Conservation (phyloP, 2,329 filamentous ascomycete species). For the Fusarium kyushuense region DNA sequence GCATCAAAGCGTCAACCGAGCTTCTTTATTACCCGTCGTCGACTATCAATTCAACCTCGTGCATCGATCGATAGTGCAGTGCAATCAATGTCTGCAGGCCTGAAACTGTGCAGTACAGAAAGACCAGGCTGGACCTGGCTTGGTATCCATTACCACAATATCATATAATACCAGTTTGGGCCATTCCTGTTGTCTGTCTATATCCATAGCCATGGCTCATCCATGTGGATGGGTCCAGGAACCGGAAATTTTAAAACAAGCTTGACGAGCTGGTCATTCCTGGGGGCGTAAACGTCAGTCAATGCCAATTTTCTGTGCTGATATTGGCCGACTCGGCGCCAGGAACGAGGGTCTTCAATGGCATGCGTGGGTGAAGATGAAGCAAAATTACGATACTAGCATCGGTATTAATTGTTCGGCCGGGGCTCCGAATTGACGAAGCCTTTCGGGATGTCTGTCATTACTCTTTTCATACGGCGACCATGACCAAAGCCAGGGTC, state of each 20-base stretch:
- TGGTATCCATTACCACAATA: neutral
- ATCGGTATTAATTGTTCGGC: constrained; percentile 22
- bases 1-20: constrained; percentile 38
- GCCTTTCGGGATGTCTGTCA: constrained; percentile 16
- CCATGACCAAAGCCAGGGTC: constrained; percentile 3
- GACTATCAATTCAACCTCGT: constrained; percentile 26
- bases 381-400: constrained; percentile 16
- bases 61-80: constrained; percentile 12
- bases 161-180: neutral
- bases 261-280: constrained; percentile 20
- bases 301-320: constrained; percentile 13
- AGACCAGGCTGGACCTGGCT: constrained; percentile 8
- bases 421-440: constrained; percentile 30
- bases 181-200: constrained; percentile 4
- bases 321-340: constrained; percentile 3
- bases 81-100: neutral
- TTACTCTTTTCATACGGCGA: constrained; percentile 6
- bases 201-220: constrained; percentile 3
- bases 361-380: constrained; percentile 8
- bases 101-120: constrained; percentile 6
- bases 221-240: constrained; percentile 23
- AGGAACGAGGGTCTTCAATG: constrained; percentile 27
- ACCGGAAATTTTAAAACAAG: constrained; percentile 25
- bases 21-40: constrained; percentile 15
- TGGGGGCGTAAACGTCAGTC: constrained; percentile 23